Evolutionary conservation across 2,329 filamentous ascomycete genomes (phyloP).

Genomic region (Fulvia fulva): DNA sequence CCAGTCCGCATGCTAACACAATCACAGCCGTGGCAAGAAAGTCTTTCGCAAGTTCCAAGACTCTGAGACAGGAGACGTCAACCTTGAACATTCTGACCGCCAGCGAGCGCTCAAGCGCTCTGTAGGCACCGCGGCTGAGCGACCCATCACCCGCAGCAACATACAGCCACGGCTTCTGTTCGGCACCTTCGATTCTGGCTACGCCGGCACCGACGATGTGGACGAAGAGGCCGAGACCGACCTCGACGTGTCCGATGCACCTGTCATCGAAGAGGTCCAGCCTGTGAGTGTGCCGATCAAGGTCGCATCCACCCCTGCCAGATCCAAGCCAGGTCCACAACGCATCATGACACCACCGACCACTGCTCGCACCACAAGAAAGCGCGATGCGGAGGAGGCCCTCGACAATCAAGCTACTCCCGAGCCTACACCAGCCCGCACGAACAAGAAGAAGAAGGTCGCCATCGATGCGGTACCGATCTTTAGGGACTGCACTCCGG

Average conservation of each 20-base stretch:
- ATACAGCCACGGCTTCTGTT: conserved; percentile 72
- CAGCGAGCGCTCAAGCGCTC: conserved; percentile 34
- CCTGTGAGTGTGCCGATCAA: not conserved
- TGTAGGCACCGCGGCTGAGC: conserved; percentile 38
- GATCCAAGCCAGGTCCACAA: conserved; percentile 9
- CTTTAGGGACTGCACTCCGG: conserved; percentile 28
- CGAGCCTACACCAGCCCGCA: conserved; percentile 17
- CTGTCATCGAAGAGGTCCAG: conserved; percentile 16
- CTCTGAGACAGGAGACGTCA: conserved; percentile 21
- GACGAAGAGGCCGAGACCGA: conserved; percentile 57
- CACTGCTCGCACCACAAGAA: conserved; percentile 13
- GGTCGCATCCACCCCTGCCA: conserved; percentile 16
- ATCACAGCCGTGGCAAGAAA: conserved; percentile 68
- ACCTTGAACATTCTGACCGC: conserved; percentile 32
- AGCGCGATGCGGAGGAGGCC: conserved; percentile 21
- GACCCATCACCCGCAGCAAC: conserved; percentile 61
- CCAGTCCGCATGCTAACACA: conserved; percentile 25
- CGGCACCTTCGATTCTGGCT: conserved; percentile 37
- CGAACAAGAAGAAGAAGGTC: conserved; percentile 30
- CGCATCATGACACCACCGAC: conserved; percentile 18
- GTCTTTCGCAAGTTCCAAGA: conserved; percentile 65
- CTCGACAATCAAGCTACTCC: conserved; percentile 4
- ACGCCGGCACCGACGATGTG: conserved; percentile 45
- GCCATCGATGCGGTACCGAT: conserved; percentile 15
- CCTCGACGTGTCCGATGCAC: conserved; percentile 37